A percentile compares a stretch with the other conserved stretches of the same genome.
Conservation (phyloP, 805 yeast species). For the Zygotorulaspora danielsina region DNA sequence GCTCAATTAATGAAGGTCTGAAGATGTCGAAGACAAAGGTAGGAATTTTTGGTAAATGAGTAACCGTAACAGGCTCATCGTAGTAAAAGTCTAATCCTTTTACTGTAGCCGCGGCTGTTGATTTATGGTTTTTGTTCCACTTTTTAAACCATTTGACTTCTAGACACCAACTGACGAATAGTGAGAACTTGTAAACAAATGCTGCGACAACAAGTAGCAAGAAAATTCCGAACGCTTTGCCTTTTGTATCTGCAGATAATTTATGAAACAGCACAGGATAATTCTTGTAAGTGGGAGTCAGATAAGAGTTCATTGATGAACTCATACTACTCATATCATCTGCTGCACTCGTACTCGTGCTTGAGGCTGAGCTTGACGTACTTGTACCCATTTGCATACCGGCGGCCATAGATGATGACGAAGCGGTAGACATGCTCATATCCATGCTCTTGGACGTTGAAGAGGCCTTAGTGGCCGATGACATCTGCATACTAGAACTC, state of each 20-base stretch:
- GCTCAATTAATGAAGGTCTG: slow-evolving; percentile 28
- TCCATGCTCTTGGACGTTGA: slow-evolving; percentile 11
- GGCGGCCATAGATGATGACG: background rate
- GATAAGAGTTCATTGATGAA: slow-evolving; percentile 53
- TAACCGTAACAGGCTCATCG: slow-evolving; percentile 14
- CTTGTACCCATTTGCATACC: slow-evolving; percentile 15
- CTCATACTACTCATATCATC: slow-evolving; percentile 14
- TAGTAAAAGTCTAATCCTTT: slow-evolving; percentile 24
- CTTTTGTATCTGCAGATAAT: slow-evolving; percentile 51
- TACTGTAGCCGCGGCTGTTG: background rate
- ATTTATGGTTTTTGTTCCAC: slow-evolving; percentile 25
- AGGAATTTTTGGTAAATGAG: slow-evolving; percentile 30
- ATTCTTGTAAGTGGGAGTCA: slow-evolving; percentile 46
- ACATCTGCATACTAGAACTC: background rate
- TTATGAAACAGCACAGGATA: slow-evolving; percentile 62
- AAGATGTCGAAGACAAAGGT: slow-evolving; percentile 28
- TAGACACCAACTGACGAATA: slow-evolving; percentile 56
- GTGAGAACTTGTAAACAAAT: slow-evolving; percentile 55
- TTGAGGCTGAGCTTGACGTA: slow-evolving; percentile 2
- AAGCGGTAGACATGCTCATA: slow-evolving; percentile 7
- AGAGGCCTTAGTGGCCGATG: slow-evolving; percentile 6
- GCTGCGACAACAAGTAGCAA: slow-evolving; percentile 54
- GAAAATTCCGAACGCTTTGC: slow-evolving; percentile 71
- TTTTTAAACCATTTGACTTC: slow-evolving; percentile 63
- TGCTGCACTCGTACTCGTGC: slow-evolving; percentile 4